Base-by-base conservation (phyloP, 1,284 basidiomycete genomes). In the Salmacisia buchloeana region DNA sequence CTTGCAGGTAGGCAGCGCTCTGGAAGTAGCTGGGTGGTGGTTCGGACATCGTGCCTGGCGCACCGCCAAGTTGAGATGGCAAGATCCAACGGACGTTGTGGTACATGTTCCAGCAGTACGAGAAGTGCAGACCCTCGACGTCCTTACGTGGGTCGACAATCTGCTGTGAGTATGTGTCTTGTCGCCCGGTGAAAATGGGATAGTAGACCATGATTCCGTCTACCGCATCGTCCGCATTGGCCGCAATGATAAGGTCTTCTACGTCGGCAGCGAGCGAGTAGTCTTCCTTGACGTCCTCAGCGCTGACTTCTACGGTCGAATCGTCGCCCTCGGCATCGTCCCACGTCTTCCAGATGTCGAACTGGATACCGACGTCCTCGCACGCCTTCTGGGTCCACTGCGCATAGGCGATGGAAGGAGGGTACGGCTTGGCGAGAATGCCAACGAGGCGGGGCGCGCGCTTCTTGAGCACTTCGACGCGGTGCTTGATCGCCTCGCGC, bases 151-250 rank as follows among this genome's bases (percentile, higher is more conserved):
- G 93, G 1, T 92, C 93, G 13, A 98, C 91, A 62, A 94, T 86
- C 87, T 94, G 81, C 75, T 98, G 94, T 60, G 98, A 83, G 81
- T 98, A 98, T 76, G 94, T 92, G 80, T 98, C 94, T 87, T 97
- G 78, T 39, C 80, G 73, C 9, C 78, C 79, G 23, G 78, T 79
- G 58, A 81, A 81, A 73, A 81, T 80, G 49, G 80, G 80, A 65
- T 80, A 81, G 72, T 79, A 79, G 73, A 91, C 93, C 93, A 97
- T 94, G 77, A 97, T 92, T n/a, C 94, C 94, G 82, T 96, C 87
- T 6, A 96, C 86, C 65, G 83, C 84, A 25, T 84, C 83, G 78
- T 96, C 91, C 68, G 91, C 90, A 77, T 97, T 97, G 23, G 92
- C 77, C 25, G 76, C 76, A 31, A 79, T 75, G 68, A 79, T 79